Base-by-base conservation (phyloP, 306 rosid species). In the Medicago arabica region DNA sequence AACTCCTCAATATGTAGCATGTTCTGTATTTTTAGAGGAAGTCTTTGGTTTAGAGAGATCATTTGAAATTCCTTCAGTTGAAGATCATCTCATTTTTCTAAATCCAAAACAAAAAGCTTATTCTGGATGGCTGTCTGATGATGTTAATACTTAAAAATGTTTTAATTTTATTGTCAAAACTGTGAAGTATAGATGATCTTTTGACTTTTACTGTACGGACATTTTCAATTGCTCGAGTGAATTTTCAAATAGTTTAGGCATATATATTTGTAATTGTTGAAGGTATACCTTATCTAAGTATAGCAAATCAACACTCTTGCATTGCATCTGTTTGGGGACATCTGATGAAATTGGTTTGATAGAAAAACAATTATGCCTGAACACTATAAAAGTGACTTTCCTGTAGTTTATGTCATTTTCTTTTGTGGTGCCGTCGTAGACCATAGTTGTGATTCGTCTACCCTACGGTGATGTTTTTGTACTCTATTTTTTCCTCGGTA, bases 31-130 rank as follows among this genome's bases (percentile, higher is more conserved):
- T 43, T n/a, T 51, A 46, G 67, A 25, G 17, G 43, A 75, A 40
- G 28, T 2, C 15, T 55, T 71, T 68, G 59, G 40, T 73, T 75
- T 57, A 15, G 44, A 79, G 71, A 14, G 17, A 59, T 50, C 16
- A 34, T 39, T 63, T 68, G 44, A 73, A 38, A 54, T 46, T 62
- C 23, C 34, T 76, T 62, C 65, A 40, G n/a, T 41, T 79, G 75
- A 44, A 75, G 43, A 38, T 79, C 53, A 54, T 74, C 65, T 64
- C 75, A 38, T 54, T 74, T 17, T 17, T 65, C 10, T 69, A 74
- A 66, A 14, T 63, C 41, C 28, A 36, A 70, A 39, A 18, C 13
- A 53, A 77, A 74, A 25, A 62, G 50, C 49, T 39, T 17, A 25
- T 57, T 47, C 43, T 74, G 39, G 41, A 13, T 80, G 39, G 34